A percentile compares a stretch with the other conserved stretches of the same genome.
phyloP scores from a whole-genome alignment of 805 yeast species.

The Hanseniaspora vineae region DNA sequence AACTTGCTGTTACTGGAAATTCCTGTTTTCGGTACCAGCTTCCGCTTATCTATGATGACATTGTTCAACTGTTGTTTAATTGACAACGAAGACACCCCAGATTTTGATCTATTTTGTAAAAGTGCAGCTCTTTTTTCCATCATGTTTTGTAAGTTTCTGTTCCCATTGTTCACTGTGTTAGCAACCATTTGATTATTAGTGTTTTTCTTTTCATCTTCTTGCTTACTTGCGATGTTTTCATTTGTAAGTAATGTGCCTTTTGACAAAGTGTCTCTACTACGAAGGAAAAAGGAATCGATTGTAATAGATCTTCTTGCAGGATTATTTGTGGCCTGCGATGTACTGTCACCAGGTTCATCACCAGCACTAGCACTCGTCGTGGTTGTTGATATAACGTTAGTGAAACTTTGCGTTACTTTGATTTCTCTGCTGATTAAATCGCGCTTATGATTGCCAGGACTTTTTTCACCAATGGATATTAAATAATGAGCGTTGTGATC shows the following conservation, averaged over 20 bases:
- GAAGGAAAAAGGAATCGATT: no score
- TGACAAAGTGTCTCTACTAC: no score
- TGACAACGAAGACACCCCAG: background rate
- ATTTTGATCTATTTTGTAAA: background rate
- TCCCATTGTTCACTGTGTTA: background rate
- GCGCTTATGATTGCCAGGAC: background rate
- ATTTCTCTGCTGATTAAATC: background rate
- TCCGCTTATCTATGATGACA: background rate
- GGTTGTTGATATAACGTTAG: background rate
- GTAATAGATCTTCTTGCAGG: no score
- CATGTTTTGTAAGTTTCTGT: background rate
- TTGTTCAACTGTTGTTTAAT: background rate
- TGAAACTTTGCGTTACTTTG: background rate
- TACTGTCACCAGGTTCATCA: background rate
- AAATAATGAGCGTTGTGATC: slow-evolving; percentile 35
- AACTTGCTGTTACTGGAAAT: background rate
- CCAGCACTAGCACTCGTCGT: background rate
- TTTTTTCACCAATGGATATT: slow-evolving; percentile 45
- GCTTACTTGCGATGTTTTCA: no score
- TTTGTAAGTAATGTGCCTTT: no score
- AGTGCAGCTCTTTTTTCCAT: background rate
- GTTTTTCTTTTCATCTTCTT: background rate
- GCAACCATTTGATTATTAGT: background rate
- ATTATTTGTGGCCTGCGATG: no score
- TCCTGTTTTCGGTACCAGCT: background rate